phyloP scores from a whole-genome alignment of 148 eudicot genomes.

The Arbutus unedo region DNA sequence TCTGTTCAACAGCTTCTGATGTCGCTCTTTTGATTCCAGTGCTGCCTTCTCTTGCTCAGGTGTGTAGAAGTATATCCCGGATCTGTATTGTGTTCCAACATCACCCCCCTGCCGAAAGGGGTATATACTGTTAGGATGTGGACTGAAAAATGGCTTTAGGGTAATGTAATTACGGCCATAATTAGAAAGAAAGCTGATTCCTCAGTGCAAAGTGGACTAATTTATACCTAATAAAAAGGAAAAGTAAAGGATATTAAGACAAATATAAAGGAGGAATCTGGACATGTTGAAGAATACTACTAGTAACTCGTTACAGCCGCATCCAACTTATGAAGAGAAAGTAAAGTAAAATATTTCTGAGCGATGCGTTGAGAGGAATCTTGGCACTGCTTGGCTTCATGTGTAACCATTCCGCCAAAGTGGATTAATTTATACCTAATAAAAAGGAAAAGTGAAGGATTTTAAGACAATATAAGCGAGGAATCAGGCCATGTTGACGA shows the following conservation, averaged over 20 bases:
- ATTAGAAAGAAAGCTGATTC: background rate
- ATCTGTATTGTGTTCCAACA: slow-evolving; percentile 82
- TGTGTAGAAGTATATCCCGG: slow-evolving; percentile 82
- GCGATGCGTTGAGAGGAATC: too few relatives aligned
- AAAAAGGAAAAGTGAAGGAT: background rate
- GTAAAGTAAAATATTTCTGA: background rate
- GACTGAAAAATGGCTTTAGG: background rate
- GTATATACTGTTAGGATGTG: background rate
- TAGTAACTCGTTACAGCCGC: background rate
- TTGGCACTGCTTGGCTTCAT: background rate
- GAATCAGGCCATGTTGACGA: background rate
- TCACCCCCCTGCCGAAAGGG: slow-evolving; percentile 54
- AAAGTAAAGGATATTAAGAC: background rate
- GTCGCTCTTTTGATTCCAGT: slow-evolving; percentile 56
- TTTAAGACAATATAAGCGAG: background rate
- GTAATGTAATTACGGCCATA: background rate
- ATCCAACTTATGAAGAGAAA: background rate
- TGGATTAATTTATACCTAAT: background rate
- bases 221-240: background rate
- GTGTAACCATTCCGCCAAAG: background rate
- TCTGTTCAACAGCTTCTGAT: slow-evolving; percentile 59
- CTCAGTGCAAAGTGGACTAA: background rate
- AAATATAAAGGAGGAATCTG: background rate
- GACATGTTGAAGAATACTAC: background rate
- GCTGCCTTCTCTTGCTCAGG: slow-evolving; percentile 86